These are phyloP conservation scores for Phytomonas sp. DNA, from an alignment of 208 protist species.

Conservation along the genomic window DNA sequence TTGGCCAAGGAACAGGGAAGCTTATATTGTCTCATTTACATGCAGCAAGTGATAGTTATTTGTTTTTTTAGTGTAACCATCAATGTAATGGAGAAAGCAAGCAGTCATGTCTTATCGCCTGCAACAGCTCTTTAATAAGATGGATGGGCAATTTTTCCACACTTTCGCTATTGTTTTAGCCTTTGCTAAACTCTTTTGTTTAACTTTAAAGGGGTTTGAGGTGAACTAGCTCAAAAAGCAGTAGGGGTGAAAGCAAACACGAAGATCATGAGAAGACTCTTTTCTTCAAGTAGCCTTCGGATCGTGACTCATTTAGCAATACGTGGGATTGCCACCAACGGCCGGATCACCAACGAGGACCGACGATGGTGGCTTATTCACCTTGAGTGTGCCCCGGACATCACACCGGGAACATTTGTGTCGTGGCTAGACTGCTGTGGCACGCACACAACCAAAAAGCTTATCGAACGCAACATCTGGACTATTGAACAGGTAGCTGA, in stretches of 20 bases:
- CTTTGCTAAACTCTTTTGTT: background rate
- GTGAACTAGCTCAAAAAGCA: background rate
- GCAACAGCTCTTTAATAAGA: background rate
- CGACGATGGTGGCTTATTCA: conserved; percentile 85
- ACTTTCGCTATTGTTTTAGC: background rate
- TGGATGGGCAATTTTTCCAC: background rate
- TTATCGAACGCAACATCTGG: conserved; percentile 89
- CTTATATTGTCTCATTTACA: background rate
- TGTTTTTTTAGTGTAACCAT: background rate
- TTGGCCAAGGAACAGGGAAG: background rate
- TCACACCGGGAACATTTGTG: conserved; percentile 78
- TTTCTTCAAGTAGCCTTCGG: background rate
- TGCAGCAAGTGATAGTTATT: background rate
- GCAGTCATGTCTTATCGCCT: background rate
- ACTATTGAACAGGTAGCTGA: conserved; percentile 82
- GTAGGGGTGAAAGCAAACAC: background rate
- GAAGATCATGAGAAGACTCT: background rate
- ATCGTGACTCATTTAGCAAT: background rate
- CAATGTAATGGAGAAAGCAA: background rate
- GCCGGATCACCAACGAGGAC: conserved; percentile 82
- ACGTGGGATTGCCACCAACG: conserved; percentile 24
- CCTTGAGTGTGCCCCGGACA: conserved; percentile 76
- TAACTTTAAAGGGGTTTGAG: background rate
- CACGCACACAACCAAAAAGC: conserved; percentile 84
- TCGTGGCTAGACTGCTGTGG: conserved; percentile 84